Evolutionary conservation across 1,284 basidiomycete species (phyloP).

Genomic region (Fomitopsis pinicola): DNA sequence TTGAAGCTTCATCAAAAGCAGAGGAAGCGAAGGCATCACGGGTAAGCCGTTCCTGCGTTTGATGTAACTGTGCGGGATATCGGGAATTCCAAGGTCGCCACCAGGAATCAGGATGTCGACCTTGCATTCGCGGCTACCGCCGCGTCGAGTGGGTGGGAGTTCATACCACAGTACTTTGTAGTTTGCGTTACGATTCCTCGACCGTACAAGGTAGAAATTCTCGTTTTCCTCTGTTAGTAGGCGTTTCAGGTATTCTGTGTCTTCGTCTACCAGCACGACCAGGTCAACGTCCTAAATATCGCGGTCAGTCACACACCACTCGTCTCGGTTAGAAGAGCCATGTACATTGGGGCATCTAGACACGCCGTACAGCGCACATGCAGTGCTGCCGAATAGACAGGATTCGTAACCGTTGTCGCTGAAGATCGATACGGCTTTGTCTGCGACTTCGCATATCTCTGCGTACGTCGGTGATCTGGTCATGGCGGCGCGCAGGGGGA

Average conservation of each 20-base stretch:
- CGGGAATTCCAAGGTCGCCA: slow-evolving; percentile 26
- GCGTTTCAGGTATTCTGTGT: slow-evolving; percentile 23
- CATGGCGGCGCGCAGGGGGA: slow-evolving; percentile 19
- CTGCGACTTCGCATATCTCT: slow-evolving; percentile 12
- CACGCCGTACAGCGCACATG: slow-evolving; percentile 16
- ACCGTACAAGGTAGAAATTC: slow-evolving; percentile 23
- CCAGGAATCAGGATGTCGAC: slow-evolving; percentile 33
- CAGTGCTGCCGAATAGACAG: slow-evolving; percentile 22
- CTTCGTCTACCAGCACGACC: slow-evolving; percentile 18
- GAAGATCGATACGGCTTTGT: slow-evolving; percentile 9
- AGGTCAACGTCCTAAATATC: slow-evolving; percentile 27
- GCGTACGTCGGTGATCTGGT: neutral
- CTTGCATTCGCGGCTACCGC: slow-evolving; percentile 5
- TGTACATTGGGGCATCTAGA: slow-evolving; percentile 18
- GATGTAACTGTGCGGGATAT: slow-evolving; percentile 18
- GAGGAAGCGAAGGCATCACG: slow-evolving; percentile 25
- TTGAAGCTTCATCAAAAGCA: slow-evolving; percentile 32
- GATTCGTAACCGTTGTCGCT: slow-evolving; percentile 5
- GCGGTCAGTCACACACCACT: neutral
- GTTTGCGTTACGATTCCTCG: slow-evolving; percentile 18
- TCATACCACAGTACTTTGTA: slow-evolving; percentile 29
- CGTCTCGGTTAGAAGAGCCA: neutral
- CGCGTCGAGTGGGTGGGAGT: slow-evolving; percentile 7
- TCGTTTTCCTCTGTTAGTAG: slow-evolving; percentile 13
- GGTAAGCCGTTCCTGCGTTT: slow-evolving; percentile 17